These are phyloP conservation scores for Daldinia caldariorum DNA, from an alignment of 495 filamentous ascomycete species.

Conservation along the genomic window DNA sequence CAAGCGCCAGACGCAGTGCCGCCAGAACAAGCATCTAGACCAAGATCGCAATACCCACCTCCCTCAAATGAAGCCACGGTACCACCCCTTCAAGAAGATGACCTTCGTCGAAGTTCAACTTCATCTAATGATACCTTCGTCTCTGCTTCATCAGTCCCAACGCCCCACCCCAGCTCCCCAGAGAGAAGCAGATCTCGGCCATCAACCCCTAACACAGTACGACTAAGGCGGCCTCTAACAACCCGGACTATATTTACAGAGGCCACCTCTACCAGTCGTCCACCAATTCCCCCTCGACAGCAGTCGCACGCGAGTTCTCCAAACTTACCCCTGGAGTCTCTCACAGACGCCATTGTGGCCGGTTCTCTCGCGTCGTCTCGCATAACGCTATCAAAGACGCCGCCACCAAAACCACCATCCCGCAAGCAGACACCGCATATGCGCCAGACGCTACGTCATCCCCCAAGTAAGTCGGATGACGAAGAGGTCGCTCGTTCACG, in stretches of 20 bases:
- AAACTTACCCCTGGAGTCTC: constrained; percentile 53
- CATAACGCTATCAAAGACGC: constrained; percentile 45
- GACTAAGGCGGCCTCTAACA: constrained; percentile 20
- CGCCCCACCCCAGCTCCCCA: constrained; percentile 46
- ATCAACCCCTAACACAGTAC: constrained; percentile 18
- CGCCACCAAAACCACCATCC: constrained; percentile 45
- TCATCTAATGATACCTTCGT: constrained; percentile 60
- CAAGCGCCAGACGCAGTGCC: constrained; percentile 14
- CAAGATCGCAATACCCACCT: constrained; percentile 6
- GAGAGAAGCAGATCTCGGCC: constrained; percentile 28
- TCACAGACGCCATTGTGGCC: constrained; percentile 82
- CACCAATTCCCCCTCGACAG: constrained; percentile 29
- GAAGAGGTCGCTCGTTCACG: constrained; percentile 61
- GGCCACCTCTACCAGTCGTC: constrained; percentile 13
- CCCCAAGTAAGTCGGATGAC: constrained; percentile 67
- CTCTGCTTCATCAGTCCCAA: constrained; percentile 57
- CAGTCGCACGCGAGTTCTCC: constrained; percentile 22
- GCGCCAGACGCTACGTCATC: constrained; percentile 78
- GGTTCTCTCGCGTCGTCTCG: constrained; percentile 80
- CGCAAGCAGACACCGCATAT: constrained; percentile 57
- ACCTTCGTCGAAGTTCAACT: constrained; percentile 37
- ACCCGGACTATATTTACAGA: constrained; percentile 13
- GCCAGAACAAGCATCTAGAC: constrained; percentile 10
- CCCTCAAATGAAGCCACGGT: background rate
- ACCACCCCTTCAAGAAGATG: constrained; percentile 2